Percentiles rank a stretch among this genome's conserved stretches.
Evolutionary conservation across 768 basidiomycete genomes (phyloP).

Genomic region (Russula emetica): DNA sequence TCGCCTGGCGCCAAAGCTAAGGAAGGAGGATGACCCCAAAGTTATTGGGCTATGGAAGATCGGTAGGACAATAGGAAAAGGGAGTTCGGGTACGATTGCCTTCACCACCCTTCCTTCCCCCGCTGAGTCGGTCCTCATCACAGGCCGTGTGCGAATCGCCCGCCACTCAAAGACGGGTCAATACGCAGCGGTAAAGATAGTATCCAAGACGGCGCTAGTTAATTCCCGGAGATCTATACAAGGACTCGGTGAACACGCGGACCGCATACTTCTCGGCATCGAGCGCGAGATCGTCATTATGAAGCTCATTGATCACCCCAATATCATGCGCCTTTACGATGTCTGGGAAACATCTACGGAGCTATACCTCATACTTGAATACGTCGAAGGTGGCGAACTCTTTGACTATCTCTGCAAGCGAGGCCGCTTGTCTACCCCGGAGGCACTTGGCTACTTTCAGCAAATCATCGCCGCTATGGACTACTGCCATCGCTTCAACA

Average conservation of each 20-base stretch:
- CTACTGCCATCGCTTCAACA: conserved; percentile 92
- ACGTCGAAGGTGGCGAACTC: conserved; percentile 90
- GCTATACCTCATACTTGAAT: conserved; percentile 90
- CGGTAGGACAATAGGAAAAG: conserved; percentile 52
- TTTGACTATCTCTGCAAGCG: conserved; percentile 87
- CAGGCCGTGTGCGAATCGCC: conserved; percentile 88
- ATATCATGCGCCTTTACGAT: conserved; percentile 91
- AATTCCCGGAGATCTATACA: conserved; percentile 64
- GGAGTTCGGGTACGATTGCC: conserved; percentile 44
- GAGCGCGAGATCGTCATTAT: conserved; percentile 96
- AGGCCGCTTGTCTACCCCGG: conserved; percentile 62
- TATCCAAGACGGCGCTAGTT: conserved; percentile 67
- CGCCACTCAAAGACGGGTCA: conserved; percentile 84
- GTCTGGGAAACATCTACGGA: conserved; percentile 93
- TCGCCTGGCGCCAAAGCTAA: conserved; percentile 23
- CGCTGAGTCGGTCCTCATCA: neutral
- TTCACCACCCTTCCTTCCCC: neutral
- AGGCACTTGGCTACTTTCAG: conserved; percentile 84
- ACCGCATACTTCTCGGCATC: conserved; percentile 73
- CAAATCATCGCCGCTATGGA: conserved; percentile 90
- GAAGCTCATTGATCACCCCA: conserved; percentile 95
- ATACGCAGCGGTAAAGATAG: conserved; percentile 92
- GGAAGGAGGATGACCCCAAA: conserved; percentile 36
- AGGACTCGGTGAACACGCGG: conserved; percentile 66
- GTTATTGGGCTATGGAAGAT: conserved; percentile 53